Evolutionary conservation across 345 rosid genomes (phyloP), one percentile per base, ranked within the genome.

Genomic region (Gossypium rotundifolium): DNA sequence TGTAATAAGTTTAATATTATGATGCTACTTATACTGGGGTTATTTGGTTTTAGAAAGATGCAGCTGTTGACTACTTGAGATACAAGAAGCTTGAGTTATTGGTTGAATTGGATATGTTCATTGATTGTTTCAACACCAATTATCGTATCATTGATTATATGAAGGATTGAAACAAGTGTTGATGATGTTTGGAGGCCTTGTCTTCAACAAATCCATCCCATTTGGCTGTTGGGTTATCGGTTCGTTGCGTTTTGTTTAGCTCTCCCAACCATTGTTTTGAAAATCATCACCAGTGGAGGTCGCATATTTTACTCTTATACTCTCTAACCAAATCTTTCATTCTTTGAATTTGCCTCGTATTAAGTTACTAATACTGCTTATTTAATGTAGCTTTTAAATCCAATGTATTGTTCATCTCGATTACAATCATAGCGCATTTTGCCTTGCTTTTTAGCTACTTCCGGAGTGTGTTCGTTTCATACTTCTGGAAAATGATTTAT

Each of bases 51-150:
- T 33, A 29, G 71, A 77, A 83, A 83, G 80, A 82, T 84, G 88
- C 59, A 73, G 76, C 14, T 45, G 27, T 17, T 49, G 75, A 38
- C 59, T 22, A 17, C 68, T 71, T 16, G 76, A 11, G 89, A 72
- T 68, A 44, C 85, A 13, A 76, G 84, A 40, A 73, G 79, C 48
- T 65, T 80, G 77, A 85, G 81, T 77, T 90, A 88, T 72, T 92
- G 93, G 97, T 83, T 88, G 54, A 90, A 87, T 51, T 90, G 89
- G 93, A 78, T 85, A 49, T 92, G 94, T 85, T 86, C 84, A 33
- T 63, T 87, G 27, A 86, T 88, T 86, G 86, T 90, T 0, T 64
- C 85, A 13, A 22, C 61, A 1, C 89, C 87, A 10, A 25, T 86
- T 79, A 46, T 79, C 77, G 73, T 72, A 63, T 77, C 94, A 10